Conservation (phyloP, 164 flowering plant genomes). For the Sedum album region DNA sequence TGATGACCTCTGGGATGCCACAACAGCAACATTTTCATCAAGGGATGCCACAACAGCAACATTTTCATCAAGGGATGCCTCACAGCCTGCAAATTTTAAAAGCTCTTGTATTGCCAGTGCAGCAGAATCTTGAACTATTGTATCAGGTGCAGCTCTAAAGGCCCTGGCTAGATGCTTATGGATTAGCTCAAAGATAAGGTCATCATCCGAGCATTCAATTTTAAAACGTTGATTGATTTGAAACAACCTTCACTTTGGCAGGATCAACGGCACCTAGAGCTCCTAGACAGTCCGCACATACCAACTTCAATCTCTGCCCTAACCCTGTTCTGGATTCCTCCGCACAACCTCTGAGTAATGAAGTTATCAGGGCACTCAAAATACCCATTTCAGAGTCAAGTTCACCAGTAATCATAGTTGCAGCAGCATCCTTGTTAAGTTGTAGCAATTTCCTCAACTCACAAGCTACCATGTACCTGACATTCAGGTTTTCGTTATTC, state of each 20-base stretch:
- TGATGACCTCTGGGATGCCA: too few species aligned
- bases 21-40: conserved; percentile 47
- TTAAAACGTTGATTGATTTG: conserved; percentile 78
- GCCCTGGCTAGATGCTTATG: conserved; percentile 95
- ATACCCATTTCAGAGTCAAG: conserved; percentile 54
- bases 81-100: conserved; percentile 93
- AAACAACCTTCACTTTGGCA: conserved; percentile 64
- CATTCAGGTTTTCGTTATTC: conserved; percentile 94
- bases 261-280: conserved; percentile 97
- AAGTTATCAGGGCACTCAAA: conserved; percentile 71
- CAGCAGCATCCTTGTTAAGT: conserved; percentile 50
- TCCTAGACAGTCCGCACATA: conserved; percentile 97
- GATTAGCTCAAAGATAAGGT: conserved; percentile 91
- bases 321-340: conserved; percentile 88
- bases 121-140: conserved; percentile 88
- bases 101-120: conserved; percentile 98
- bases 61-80: conserved; percentile 78
- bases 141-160: conserved; percentile 95
- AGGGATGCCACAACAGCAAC: conserved; percentile 33
- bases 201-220: conserved; percentile 98
- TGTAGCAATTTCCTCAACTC: conserved; percentile 79
- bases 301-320: conserved; percentile 83
- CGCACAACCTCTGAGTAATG: conserved; percentile 87
- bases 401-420: conserved; percentile 58
- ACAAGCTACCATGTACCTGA: conserved; percentile 92